These are phyloP conservation scores for Tulasnella sp. DNA, from an alignment of 768 basidiomycete genomes.

Conservation along the genomic window DNA sequence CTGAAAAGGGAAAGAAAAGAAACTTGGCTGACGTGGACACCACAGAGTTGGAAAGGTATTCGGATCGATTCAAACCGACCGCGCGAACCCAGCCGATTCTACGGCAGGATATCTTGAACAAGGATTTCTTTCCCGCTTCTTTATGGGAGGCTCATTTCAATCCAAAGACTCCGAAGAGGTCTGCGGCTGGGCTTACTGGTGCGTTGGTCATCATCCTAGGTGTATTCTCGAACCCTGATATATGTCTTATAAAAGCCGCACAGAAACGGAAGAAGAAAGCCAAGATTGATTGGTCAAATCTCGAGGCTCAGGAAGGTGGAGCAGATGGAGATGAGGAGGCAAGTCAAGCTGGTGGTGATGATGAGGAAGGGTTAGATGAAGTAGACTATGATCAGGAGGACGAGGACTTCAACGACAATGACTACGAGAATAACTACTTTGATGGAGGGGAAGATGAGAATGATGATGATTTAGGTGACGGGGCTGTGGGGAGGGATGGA, in stretches of 20 bases:
- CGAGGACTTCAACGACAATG: conserved; percentile 63
- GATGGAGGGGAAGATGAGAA: conserved; percentile 82
- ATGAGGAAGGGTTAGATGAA: conserved; percentile 55
- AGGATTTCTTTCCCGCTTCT: conserved; percentile 65
- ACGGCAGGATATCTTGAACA: conserved; percentile 57
- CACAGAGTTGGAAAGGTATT: conserved; percentile 5
- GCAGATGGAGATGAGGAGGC: conserved; percentile 24
- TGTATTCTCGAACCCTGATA: neutral
- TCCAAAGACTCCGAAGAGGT: conserved; percentile 33
- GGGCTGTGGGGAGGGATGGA: conserved; percentile 51
- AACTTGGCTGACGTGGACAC: neutral
- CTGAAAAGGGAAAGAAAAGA: neutral
- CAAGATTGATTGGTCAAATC: conserved; percentile 34
- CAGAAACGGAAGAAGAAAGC: conserved; percentile 25
- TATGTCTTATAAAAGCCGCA: no score
- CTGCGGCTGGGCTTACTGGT: neutral
- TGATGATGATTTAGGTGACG: conserved; percentile 63
- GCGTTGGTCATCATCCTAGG: neutral
- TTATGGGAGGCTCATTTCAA: conserved; percentile 75
- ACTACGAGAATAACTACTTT: conserved; percentile 85
- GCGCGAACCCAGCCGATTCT: conserved; percentile 43
- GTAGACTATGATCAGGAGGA: conserved; percentile 66
- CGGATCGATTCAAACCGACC: neutral
- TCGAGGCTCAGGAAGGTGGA: conserved; percentile 49
- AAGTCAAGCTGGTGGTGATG: conserved; percentile 53